A percentile compares a stretch with the other conserved stretches of the same genome.
Evolutionary conservation across 306 rosid genomes (phyloP).

Genomic region (Cyamopsis tetragonoloba): DNA sequence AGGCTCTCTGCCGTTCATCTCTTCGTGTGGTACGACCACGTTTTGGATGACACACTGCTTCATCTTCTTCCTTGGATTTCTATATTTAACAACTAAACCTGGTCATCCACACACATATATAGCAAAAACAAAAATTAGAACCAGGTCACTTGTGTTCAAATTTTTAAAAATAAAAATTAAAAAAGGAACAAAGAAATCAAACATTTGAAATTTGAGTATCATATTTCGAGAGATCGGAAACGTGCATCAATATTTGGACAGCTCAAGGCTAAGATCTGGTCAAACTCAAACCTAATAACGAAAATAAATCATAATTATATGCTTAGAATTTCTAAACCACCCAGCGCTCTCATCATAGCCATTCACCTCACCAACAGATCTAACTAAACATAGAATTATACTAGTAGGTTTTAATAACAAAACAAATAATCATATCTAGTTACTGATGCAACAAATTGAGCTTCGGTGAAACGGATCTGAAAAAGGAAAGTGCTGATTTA

Average conservation of each 20-base stretch:
- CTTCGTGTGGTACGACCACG: constrained; percentile 64
- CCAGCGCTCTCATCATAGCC: not conserved
- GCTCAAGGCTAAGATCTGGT: constrained; percentile 40
- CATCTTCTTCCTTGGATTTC: constrained; percentile 36
- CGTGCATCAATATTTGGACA: constrained; percentile 20
- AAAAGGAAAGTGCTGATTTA: too few relatives aligned
- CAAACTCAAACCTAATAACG: constrained; percentile 23
- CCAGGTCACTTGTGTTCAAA: not conserved
- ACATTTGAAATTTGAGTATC: not conserved
- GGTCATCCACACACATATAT: not conserved
- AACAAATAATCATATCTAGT: too few relatives aligned
- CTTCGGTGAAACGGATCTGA: too few relatives aligned
- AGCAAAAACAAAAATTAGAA: not conserved
- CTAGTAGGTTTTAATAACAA: too few relatives aligned
- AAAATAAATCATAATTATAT: constrained; percentile 1
- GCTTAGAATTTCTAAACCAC: constrained; percentile 23
- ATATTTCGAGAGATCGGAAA: constrained; percentile 19
- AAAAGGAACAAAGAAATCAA: not conserved
- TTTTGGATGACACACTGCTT: constrained; percentile 63
- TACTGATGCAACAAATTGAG: too few relatives aligned
- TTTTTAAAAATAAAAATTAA: not conserved
- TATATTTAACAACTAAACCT: constrained; percentile 19
- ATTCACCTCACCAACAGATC: constrained; percentile 16
- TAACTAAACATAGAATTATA: too few relatives aligned
- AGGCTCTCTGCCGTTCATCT: constrained; percentile 43